Conservation (phyloP, 1,284 basidiomycete genomes). For the Sanguinoderma infundibulare region DNA sequence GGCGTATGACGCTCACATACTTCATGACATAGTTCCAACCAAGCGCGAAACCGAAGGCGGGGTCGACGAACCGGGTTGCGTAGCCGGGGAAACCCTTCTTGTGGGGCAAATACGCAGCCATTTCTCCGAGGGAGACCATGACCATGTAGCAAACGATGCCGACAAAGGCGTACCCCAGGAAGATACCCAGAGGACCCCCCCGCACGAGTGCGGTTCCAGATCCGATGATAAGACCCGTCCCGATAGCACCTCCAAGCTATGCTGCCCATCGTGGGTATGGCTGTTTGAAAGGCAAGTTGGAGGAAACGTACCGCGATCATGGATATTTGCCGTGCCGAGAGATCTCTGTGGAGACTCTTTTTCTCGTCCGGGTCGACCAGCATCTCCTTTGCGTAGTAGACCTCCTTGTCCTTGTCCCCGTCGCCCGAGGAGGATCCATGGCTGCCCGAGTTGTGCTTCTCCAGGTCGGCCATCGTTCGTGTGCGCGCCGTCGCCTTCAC, state of each 20-base stretch:
- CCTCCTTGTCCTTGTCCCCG: constrained; percentile 19
- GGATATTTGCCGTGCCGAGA: constrained; percentile 71
- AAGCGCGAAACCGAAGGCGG: constrained; percentile 51
- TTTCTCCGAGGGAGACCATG: constrained; percentile 46
- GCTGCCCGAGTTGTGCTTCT: constrained; percentile 15
- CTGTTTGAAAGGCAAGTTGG: not conserved
- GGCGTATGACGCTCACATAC: constrained; percentile 12
- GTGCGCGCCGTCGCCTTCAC: not conserved
- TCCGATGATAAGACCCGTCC: constrained; percentile 81
- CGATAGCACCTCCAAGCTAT: constrained; percentile 63
- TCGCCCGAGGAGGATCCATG: constrained; percentile 12
- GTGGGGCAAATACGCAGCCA: constrained; percentile 43
- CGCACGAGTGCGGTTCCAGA: constrained; percentile 58
- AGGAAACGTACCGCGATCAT: constrained; percentile 63
- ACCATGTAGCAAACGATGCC: constrained; percentile 61
- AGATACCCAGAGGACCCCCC: constrained; percentile 57
- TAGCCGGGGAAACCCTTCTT: constrained; percentile 52
- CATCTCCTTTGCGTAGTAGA: constrained; percentile 38
- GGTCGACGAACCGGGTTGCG: constrained; percentile 52
- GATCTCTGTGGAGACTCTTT: constrained; percentile 58
- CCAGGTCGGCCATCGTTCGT: constrained; percentile 23
- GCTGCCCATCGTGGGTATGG: not conserved
- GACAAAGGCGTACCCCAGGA: constrained; percentile 57
- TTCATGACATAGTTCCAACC: constrained; percentile 44
- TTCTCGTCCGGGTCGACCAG: constrained; percentile 47